Evolutionary conservation across 768 basidiomycete species (phyloP), one percentile per base, ranked within the genome.

Genomic region (Mycena albidolilacea): DNA sequence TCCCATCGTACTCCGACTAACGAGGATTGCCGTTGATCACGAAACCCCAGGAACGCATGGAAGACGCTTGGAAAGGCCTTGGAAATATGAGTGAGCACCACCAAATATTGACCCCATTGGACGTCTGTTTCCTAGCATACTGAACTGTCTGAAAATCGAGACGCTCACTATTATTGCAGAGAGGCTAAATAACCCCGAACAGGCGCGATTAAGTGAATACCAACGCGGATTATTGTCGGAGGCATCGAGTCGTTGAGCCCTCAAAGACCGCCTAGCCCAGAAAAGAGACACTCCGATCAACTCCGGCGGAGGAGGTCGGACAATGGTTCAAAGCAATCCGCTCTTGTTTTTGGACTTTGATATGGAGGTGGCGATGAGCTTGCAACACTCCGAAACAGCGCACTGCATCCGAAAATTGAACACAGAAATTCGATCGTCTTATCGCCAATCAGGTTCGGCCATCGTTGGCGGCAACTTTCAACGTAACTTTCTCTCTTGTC

Each of bases 281-380:
- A 30, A 30, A 30, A 30, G 30, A 30, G 30, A 30, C 30, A 1
- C 23, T 23, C 30, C 30, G 30, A 30, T 30, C 30, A 30, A 30
- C 30, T 30, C 30, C 30, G 30, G 30, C 30, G 30, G 30, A 30
- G 30, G 30, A 30, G 30, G 30, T 30, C 30, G 30, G 30, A 30
- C 1, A 30, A 30, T 30, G 30, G 30, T 3, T 30, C 30, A 57
- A 57, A 57, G 55, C 55, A 57, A 57, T 57, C 55, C 55, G 55
- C 35, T 57, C 55, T 57, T 57, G 55, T 57, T 57, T 57, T 35
- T 37, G 55, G 55, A 57, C 55, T 57, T 57, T 57, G 55, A 57
- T 57, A 57, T 57, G 55, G 55, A 57, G 55, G 23, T 57, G 23
- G 55, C 6, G 35, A 57, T 37, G 55, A 57, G 55, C 55, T 57